These are phyloP conservation scores for Aspergillus pseudotamarii DNA, from an alignment of 2,329 filamentous ascomycete genomes.

Conservation along the genomic window DNA sequence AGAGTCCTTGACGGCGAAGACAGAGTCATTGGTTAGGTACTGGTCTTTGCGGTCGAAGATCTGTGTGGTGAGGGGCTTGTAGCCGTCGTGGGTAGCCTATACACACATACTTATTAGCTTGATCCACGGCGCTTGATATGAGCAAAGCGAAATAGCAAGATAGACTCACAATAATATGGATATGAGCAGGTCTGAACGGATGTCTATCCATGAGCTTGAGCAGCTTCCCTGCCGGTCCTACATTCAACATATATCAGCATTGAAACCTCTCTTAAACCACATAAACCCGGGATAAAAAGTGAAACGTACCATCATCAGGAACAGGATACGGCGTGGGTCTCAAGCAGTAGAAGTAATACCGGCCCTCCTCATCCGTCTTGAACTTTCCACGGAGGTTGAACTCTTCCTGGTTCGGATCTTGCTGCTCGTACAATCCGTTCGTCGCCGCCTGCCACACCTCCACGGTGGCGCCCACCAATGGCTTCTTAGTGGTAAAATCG, in stretches of 20 bases:
- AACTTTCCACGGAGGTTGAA: conserved; percentile 76
- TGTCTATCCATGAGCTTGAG: conserved; percentile 63
- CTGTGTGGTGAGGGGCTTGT: conserved; percentile 74
- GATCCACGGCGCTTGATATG: not conserved
- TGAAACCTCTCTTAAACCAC: not conserved
- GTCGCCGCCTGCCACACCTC: conserved; percentile 82
- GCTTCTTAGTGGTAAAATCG: conserved; percentile 63
- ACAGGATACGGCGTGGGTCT: conserved; percentile 62
- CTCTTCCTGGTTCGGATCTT: conserved; percentile 70
- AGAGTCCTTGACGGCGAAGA: conserved; percentile 63
- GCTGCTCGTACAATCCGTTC: conserved; percentile 73
- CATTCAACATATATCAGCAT: conserved; percentile 8
- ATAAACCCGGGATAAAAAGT: not conserved
- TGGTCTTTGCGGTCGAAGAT: conserved; percentile 71
- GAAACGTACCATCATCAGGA: conserved; percentile 51
- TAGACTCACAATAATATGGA: conserved; percentile 59
- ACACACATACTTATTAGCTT: not conserved
- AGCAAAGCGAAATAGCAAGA: conserved; percentile 5
- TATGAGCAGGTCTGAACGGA: conserved; percentile 65
- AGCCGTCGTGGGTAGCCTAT: conserved; percentile 59
- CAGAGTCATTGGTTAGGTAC: conserved; percentile 62
- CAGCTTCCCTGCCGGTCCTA: conserved; percentile 60
- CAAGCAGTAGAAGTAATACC: conserved; percentile 65
- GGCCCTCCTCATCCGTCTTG: conserved; percentile 65
- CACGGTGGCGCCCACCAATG: conserved; percentile 66